Evolutionary conservation across 768 basidiomycete species (phyloP), one percentile per base, ranked within the genome.

Genomic region (Pleurotus tuoliensis): DNA sequence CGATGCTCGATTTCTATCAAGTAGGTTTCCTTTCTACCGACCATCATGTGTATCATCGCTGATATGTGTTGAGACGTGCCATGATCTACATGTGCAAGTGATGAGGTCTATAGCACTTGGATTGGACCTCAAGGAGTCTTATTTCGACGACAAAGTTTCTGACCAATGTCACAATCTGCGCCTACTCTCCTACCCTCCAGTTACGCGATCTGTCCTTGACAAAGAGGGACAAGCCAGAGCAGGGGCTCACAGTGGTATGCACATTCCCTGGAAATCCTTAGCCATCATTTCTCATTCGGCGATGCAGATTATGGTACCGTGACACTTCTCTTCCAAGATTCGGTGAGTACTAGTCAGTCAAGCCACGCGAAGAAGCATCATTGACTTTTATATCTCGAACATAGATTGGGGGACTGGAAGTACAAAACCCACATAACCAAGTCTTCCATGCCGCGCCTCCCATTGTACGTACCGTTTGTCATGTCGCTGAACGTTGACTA

Each of bases 71-170:
- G 59, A 88, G 82, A 86, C 79, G 38, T 92, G 90, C 71, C 89
- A 92, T 59, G 76, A 84, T 56, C 76, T 93, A 47, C 92, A 93
- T 65, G 75, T 79, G 3, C 65, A 80, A 49, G 83, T 94, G 41
- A 93, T 95, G 90, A 80, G 87, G n/a, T 85, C 91, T 3, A 83
- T 95, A 63, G 93, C 92, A 1, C 69, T 93, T 12, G 92, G 92
- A 3, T 76, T 94, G 38, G 80, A 82, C 30, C 79, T 94, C 22
- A 76, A 83, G 4, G 90, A 92, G 67, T 61, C 65, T 25, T 94
- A 84, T 70, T 94, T 95, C 55, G 89, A 93, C 64, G 67, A 76
- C 47, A 86, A 83, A 69, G 83, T 92, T 38, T 66, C 90, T 63
- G 82, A 89, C 59, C 87, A 91, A 69, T 84, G 78, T 61, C 92